Evolutionary conservation across 2,329 filamentous ascomycete genomes (phyloP).

Genomic region (Arthrobotrys sinensis): DNA sequence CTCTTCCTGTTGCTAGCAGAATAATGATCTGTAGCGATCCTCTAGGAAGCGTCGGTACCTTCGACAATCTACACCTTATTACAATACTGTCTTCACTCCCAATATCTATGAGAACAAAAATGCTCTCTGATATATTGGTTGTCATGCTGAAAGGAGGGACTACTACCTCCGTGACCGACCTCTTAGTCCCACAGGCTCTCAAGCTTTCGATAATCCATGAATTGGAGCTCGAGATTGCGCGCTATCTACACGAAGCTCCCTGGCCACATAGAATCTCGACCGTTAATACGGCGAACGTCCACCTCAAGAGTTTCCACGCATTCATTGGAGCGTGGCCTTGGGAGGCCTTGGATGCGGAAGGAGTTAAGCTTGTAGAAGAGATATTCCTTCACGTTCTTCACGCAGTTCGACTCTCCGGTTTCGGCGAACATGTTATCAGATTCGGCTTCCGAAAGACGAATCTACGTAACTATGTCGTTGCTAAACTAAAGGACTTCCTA

Average conservation of each 20-base stretch:
- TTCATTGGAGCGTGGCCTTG: slow-evolving; percentile 28
- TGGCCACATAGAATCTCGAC: slow-evolving; percentile 32
- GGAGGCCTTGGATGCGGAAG: slow-evolving; percentile 12
- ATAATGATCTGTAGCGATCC: slow-evolving; percentile 26
- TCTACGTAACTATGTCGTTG: slow-evolving; percentile 31
- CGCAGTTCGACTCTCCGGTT: slow-evolving; percentile 4
- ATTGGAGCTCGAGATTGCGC: slow-evolving; percentile 15
- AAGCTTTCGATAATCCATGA: slow-evolving; percentile 37
- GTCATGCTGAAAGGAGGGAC: background rate
- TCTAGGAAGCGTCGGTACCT: background rate
- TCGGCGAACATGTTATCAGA: slow-evolving; percentile 30
- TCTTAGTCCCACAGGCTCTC: slow-evolving; percentile 9
- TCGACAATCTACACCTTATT: slow-evolving; percentile 30
- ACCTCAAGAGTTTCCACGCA: slow-evolving; percentile 37
- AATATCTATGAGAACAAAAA: slow-evolving; percentile 1
- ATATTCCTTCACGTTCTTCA: slow-evolving; percentile 28
- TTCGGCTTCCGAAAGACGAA: slow-evolving; percentile 39
- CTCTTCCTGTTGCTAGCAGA: slow-evolving; percentile 11
- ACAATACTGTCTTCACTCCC: slow-evolving; percentile 13
- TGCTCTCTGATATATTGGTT: background rate
- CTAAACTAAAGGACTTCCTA: slow-evolving; percentile 10
- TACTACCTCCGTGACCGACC: slow-evolving; percentile 1
- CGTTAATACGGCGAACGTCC: background rate
- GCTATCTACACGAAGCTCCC: slow-evolving; percentile 27
- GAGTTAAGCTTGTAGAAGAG: slow-evolving; percentile 5